Evolutionary conservation across 257 asterid species (phyloP), one percentile per base, ranked within the genome.

Genomic region (Ehretia macrophylla): DNA sequence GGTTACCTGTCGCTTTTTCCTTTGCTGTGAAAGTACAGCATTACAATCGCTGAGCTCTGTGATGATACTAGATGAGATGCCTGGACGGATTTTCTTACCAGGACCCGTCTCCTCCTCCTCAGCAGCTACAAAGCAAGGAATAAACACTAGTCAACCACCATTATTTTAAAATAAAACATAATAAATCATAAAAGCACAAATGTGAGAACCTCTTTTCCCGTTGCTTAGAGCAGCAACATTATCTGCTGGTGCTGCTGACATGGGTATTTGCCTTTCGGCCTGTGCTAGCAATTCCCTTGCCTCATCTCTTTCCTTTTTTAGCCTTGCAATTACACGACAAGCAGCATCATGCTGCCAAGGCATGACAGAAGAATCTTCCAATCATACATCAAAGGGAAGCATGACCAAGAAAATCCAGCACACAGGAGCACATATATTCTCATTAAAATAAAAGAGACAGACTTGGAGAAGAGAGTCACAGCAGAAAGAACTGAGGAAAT

Each of bases 251-350:
- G 78, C 75, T 21, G 75, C 67, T 62, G 85, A 60, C 68, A 72
- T 59, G 70, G 97, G 96, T 46, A 93, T 76, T 70, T 85, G 94
- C 75, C 99, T 78, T 71, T 93, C 95, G 54, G 96, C 94, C 72
- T 77, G 97, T 49, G 94, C 85, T 69, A 93, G 68, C 46, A 93
- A 75, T n/a, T 58, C 77, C 80, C 95, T 77, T 53, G 99, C 96
- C 77, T 93, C 99, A 58, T 93, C 97, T 79, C 97, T 85, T 81
- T 89, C 99, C 77, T 86, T 93, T 77, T 84, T 89, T 66, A 93
- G 68, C 78, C 99, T 85, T 74, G 99, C 97, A 82, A 93, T 93
- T 56, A 93, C 99, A 78, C 97, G 94, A 73, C 99, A 89, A 8
- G 99, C 99, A 45, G 99, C 99, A 71, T 93, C 99, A 79, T 93